Conservation (phyloP, 345 rosid genomes). For the Raphanus sativus region DNA sequence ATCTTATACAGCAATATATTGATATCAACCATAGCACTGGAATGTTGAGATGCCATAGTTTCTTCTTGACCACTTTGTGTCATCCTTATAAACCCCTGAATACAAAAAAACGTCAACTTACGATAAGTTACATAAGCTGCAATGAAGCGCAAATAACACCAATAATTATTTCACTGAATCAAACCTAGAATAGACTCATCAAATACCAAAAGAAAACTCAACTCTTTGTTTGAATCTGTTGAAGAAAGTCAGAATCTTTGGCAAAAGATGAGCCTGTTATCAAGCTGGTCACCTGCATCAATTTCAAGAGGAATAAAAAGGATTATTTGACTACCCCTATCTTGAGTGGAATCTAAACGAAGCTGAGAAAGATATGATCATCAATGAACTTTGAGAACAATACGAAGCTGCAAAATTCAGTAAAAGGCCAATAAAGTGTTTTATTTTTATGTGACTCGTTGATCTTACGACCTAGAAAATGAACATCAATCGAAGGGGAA, state of each 20-base stretch:
- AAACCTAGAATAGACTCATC: neutral
- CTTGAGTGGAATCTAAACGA: no score
- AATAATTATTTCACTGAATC: neutral
- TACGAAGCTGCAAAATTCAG: no score
- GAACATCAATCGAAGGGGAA: no score
- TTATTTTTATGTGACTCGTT: no score
- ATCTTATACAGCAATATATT: slow-evolving; percentile 33
- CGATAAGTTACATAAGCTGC: slow-evolving; percentile 3
- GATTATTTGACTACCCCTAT: no score
- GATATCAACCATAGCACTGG: slow-evolving; percentile 53
- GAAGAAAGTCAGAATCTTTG: neutral
- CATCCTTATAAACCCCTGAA: slow-evolving; percentile 40
- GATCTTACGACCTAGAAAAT: no score
- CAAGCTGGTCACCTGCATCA: neutral
- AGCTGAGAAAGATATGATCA: no score
- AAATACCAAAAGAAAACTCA: neutral
- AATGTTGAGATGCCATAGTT: slow-evolving; percentile 35
- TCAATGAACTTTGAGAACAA: no score
- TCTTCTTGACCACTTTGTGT: slow-evolving; percentile 42
- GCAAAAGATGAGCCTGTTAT: neutral
- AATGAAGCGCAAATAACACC: neutral
- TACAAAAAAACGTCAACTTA: neutral
- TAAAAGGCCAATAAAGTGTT: no score
- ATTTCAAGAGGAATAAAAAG: neutral
- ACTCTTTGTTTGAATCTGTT: neutral